Percentiles rank a stretch among this genome's conserved stretches.
Evolutionary conservation across 2,329 filamentous ascomycete species (phyloP).

Genomic region (Magnaporthiopsis incrustans): DNA sequence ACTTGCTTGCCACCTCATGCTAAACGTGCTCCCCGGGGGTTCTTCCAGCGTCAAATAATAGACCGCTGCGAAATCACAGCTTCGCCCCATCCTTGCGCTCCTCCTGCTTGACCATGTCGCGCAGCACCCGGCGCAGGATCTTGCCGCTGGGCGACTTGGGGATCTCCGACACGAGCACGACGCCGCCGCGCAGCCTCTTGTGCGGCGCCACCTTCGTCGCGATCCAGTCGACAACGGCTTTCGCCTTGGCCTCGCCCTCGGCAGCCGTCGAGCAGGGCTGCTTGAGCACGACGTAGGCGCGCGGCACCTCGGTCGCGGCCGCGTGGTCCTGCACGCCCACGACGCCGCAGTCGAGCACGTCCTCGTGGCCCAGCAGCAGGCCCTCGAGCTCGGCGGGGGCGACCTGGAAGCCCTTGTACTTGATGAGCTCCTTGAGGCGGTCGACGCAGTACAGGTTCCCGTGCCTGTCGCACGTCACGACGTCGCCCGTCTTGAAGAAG

Average conservation of each 20-base stretch:
- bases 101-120: conserved; percentile 29
- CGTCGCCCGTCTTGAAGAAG: conserved; percentile 86
- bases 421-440: conserved; percentile 63
- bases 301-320: conserved; percentile 59
- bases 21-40: background rate
- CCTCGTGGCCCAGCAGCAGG: conserved; percentile 31
- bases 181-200: conserved; percentile 63
- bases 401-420: conserved; percentile 63
- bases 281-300: conserved; percentile 53
- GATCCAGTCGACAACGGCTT: conserved; percentile 30
- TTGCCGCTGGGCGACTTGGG: conserved; percentile 60
- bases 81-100: conserved; percentile 29
- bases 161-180: conserved; percentile 59
- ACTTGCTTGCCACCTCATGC: too few relatives aligned
- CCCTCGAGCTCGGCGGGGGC: conserved; percentile 58
- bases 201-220: conserved; percentile 33
- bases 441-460: conserved; percentile 90
- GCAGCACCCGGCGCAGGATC: conserved; percentile 35
- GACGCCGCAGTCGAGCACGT: conserved; percentile 52
- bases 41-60: background rate
- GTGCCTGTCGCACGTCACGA: conserved; percentile 67
- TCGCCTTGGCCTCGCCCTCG: conserved; percentile 26
- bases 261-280: conserved; percentile 2
- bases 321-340: conserved; percentile 52
- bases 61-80: conserved; percentile 20